Conservation (phyloP, 441 rosid species). For the Theobroma grandiflorum region DNA sequence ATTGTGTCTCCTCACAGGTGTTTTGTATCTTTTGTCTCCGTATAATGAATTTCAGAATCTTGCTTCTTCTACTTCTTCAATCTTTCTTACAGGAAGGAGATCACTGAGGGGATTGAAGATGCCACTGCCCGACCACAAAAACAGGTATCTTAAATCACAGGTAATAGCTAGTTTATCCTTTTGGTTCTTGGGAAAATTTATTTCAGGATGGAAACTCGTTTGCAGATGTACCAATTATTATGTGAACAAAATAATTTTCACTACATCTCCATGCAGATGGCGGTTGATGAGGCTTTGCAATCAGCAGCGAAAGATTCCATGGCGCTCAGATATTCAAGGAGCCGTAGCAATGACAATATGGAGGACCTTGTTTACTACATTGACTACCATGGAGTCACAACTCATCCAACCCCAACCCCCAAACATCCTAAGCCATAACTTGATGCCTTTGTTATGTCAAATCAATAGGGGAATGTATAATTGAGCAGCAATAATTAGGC, state of each 20-base stretch:
- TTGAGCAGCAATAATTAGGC: too few relatives aligned
- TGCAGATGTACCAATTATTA: neutral
- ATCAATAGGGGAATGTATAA: too few relatives aligned
- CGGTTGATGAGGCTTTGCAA: constrained; percentile 23
- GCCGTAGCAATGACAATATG: constrained; percentile 10
- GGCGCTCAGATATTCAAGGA: constrained; percentile 18
- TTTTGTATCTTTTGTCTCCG: constrained; percentile 31
- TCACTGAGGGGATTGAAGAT: constrained; percentile 30
- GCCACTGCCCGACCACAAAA: constrained; percentile 25
- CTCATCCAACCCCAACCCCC: constrained; percentile 71
- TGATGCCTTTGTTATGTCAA: constrained; percentile 4
- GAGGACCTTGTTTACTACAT: constrained; percentile 49
- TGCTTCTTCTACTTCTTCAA: constrained; percentile 31
- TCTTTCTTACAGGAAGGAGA: constrained; percentile 37
- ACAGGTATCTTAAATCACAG: constrained; percentile 26
- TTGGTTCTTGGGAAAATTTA: neutral
- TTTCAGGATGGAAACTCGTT: neutral
- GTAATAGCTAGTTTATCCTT: neutral
- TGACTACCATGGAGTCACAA: constrained; percentile 65
- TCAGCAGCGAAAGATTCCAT: constrained; percentile 19
- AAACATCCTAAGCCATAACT: constrained; percentile 60
- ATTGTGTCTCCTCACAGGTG: constrained; percentile 37
- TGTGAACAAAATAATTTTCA: neutral
- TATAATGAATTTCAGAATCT: constrained; percentile 4
- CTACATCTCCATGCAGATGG: constrained; percentile 39